Evolutionary conservation across 768 basidiomycete species (phyloP), one percentile per base, ranked within the genome.

Genomic region (Tricholoma flavovirens): DNA sequence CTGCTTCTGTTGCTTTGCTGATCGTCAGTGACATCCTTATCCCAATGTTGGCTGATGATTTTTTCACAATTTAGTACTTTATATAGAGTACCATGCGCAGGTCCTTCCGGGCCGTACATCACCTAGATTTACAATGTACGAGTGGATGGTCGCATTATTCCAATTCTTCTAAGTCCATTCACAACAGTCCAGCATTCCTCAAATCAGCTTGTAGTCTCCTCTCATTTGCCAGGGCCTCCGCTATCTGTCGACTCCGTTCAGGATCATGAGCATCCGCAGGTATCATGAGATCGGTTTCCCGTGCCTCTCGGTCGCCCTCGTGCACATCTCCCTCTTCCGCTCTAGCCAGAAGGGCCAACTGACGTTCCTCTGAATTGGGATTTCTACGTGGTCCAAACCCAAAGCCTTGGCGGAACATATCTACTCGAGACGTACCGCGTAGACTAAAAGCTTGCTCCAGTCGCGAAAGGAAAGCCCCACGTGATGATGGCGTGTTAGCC

Each of bases 171-270:
- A 48, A 22, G 38, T 43, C 30, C 15, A 30, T 42, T 73, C 68
- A 89, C 33, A 90, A 61, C 52, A 90, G 71, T 42, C 87, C 87
- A 9, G 86, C 87, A 38, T 74, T 77, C 58, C 85, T 77, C 60
- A 90, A 70, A 62, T 84, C 82, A 3, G 74, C 72, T 56, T 83
- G 80, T 58, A 89, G 68, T 54, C 80, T 75, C 53, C 76, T 76
- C 55, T 90, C 87, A 49, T 77, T 77, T 57, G 69, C 76, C 12
- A 82, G 62, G 21, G 79, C 81, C 43, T 76, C 72, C 45, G 74
- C 74, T 32, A 80, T 60, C 35, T 73, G 68, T 22, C 72, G 73
- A 43, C 72, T 74, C 14, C 73, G 72, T 49, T 78, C 70, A 11
- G 77, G 71, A 62, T 80, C 75, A 57, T 74, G 59, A 53, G 71